phyloP scores from a whole-genome alignment of 2,329 filamentous ascomycete species.

The Ceratocystis papillata region DNA sequence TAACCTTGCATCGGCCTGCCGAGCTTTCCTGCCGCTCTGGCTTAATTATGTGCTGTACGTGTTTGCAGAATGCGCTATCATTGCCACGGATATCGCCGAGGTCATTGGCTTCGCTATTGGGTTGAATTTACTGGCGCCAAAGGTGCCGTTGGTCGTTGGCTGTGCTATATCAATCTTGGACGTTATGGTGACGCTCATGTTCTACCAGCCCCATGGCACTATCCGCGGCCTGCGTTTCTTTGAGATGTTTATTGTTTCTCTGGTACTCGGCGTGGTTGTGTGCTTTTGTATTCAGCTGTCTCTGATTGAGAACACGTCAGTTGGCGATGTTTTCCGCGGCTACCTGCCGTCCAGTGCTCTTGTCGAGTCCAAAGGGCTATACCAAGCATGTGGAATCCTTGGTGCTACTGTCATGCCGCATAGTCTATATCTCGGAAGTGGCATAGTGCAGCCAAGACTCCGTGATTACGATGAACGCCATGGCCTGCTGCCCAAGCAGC shows the following conservation, averaged over 20 bases:
- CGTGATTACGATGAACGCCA: slow-evolving; percentile 50
- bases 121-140: slow-evolving; percentile 52
- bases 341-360: slow-evolving; percentile 53
- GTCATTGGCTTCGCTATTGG: slow-evolving; percentile 63
- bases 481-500: slow-evolving; percentile 38
- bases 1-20: slow-evolving; percentile 55
- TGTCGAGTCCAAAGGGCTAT: slow-evolving; percentile 48
- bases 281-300: slow-evolving; percentile 62
- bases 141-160: slow-evolving; percentile 55
- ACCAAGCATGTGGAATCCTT: slow-evolving; percentile 65
- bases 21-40: slow-evolving; percentile 55
- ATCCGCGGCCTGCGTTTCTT: slow-evolving; percentile 53
- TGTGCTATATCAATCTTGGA: slow-evolving; percentile 59
- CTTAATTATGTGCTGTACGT: slow-evolving; percentile 51
- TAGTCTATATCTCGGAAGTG: slow-evolving; percentile 56
- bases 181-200: slow-evolving; percentile 56
- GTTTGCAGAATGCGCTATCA: slow-evolving; percentile 56
- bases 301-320: slow-evolving; percentile 44
- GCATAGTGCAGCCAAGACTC: slow-evolving; percentile 57
- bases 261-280: slow-evolving; percentile 58
- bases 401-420: slow-evolving; percentile 68
- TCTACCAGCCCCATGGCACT: slow-evolving; percentile 50
- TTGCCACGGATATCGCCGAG: slow-evolving; percentile 61
- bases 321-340: slow-evolving; percentile 52
- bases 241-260: slow-evolving; percentile 50